Base-by-base conservation (phyloP, 2,329 filamentous ascomycete genomes). In the Emericellopsis cladophorae region DNA sequence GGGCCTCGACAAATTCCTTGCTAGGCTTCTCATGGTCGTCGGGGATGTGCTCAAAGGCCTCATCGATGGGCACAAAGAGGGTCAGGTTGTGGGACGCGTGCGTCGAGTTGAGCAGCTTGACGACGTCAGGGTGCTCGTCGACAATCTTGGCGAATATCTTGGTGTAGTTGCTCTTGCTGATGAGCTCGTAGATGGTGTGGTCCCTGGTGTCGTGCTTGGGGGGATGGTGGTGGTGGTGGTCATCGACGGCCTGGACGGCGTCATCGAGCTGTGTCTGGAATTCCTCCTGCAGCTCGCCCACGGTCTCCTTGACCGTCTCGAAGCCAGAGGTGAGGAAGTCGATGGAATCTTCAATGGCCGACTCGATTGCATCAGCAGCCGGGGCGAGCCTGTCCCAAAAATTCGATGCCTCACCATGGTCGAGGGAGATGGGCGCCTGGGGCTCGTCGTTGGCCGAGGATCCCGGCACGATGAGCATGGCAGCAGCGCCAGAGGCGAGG, bases 151-250 rank as follows among this genome's bases (percentile, higher is more conserved):
- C 78, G 36, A 95, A 81, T 58, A 80, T 83, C 38, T 76, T 83
- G 1, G 85, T 89, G 61, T 85, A 74, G 52, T 88, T 83, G 64
- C 74, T 82, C 51, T 73, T 65, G n/a, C 74, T 66, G 58, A 95
- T 85, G 45, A 89, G 64, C 59, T 94, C 68, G 60, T 89, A 94
- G 36, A 94, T 74, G 16, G 87, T 93, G 54, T 72, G 62, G 54
- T 87, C 82, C 6, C 74, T 66, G 45, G 65, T 63, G n/a, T 58
- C 48, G 12, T 49, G 31, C 9, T 22, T 24, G 12, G 22, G 21
- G 10, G 29, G 35, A 43, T 40, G 42, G 3, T 46, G 39, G 12
- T 26, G 21, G 10, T 36, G 35, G 44, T 40, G 42, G 3, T 46
- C 40, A 15, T 46, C 18, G n/a, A 39, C 23, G 12, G 23, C 23